These are phyloP conservation scores for Haplographium delicatum DNA, from an alignment of 495 filamentous ascomycete species.

Conservation along the genomic window DNA sequence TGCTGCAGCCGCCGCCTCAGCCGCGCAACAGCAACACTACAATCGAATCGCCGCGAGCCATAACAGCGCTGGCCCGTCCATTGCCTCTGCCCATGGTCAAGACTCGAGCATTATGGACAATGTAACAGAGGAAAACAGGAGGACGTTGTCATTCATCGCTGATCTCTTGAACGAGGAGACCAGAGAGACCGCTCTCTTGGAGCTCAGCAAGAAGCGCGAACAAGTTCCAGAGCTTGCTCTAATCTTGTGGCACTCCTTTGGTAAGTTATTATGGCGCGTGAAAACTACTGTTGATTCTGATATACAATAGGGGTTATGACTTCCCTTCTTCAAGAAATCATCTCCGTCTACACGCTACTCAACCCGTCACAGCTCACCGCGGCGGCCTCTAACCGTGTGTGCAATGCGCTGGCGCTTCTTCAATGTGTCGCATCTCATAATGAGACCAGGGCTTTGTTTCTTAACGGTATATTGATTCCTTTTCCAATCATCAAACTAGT, in stretches of 20 bases:
- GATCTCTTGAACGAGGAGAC: constrained; percentile 85
- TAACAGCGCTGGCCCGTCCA: constrained; percentile 32
- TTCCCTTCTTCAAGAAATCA: constrained; percentile 94
- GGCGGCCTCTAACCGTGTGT: constrained; percentile 93
- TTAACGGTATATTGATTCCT: constrained; percentile 62
- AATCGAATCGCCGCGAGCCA: constrained; percentile 65
- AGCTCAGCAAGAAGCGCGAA: constrained; percentile 97
- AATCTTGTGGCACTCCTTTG: constrained; percentile 98
- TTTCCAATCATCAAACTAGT: not conserved
- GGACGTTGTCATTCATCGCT: constrained; percentile 87
- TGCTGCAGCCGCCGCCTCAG: constrained; percentile 55
- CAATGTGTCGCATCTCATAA: constrained; percentile 98
- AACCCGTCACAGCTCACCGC: constrained; percentile 96
- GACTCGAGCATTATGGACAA: constrained; percentile 42
- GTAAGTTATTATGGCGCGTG: constrained; percentile 45
- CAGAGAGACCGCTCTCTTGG: constrained; percentile 85
- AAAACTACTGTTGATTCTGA: constrained; percentile 23
- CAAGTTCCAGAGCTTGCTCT: constrained; percentile 95
- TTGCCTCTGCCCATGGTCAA: constrained; percentile 19
- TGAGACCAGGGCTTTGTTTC: constrained; percentile 87
- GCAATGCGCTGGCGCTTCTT: constrained; percentile 92
- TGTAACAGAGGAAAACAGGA: constrained; percentile 87
- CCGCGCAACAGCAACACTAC: constrained; percentile 74
- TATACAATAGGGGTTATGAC: constrained; percentile 85
- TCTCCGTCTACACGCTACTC: constrained; percentile 93